Conservation (phyloP, 2,329 filamentous ascomycete genomes). For the Trichoderma gracile region DNA sequence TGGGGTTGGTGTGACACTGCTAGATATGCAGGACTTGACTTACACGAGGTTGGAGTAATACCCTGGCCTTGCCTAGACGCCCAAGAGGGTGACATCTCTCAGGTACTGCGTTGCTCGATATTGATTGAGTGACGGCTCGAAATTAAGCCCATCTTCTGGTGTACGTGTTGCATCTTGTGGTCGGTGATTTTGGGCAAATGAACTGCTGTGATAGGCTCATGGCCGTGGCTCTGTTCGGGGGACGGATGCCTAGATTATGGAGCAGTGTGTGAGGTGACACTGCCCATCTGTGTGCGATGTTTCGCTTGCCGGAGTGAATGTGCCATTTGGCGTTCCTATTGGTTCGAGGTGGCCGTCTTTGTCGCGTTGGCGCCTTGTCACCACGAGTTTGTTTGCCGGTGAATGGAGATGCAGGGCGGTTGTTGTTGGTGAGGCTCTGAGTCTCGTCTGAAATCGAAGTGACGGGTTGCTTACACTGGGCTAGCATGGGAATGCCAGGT, state of each 20-base stretch:
- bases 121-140: neutral
- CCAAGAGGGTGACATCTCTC: neutral
- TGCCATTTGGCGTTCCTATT: neutral
- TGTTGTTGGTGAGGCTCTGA: neutral
- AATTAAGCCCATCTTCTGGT: neutral
- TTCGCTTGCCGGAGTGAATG: too few species aligned
- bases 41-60: neutral
- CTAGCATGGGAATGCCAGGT: neutral
- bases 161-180: neutral
- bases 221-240: neutral
- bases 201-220: constrained; percentile 9
- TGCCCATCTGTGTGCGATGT: neutral
- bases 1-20: too few species aligned
- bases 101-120: neutral
- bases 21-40: constrained; percentile 4
- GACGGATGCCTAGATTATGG: constrained; percentile 20
- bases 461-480: neutral
- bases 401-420: neutral
- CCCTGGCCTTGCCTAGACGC: neutral
- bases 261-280: neutral
- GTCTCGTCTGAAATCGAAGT: too few species aligned
- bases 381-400: neutral
- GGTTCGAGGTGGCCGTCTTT: constrained; percentile 4
- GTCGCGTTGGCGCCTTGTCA: neutral
- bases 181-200: too few species aligned